Evolutionary conservation across 2,329 filamentous ascomycete genomes (phyloP).

Genomic region (Botrytis fragariae): DNA sequence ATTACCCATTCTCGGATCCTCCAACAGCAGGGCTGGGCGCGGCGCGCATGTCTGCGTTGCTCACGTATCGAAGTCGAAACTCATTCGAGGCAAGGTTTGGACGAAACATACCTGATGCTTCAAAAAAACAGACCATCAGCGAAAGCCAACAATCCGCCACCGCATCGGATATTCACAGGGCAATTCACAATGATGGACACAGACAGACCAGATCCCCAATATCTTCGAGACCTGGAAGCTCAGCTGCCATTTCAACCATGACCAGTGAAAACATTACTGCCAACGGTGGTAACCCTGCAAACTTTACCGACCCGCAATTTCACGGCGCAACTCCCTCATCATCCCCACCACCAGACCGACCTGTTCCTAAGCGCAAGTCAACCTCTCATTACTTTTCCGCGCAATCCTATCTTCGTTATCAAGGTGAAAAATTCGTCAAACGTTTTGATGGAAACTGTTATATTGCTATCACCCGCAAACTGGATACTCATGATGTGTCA

Average conservation of each 20-base stretch:
- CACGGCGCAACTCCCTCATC: constrained; percentile 57
- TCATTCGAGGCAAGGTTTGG: constrained; percentile 96
- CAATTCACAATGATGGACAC: constrained; percentile 82
- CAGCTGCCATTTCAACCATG: constrained; percentile 24
- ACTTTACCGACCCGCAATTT: constrained; percentile 66
- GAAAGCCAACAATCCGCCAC: constrained; percentile 59
- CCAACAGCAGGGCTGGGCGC: constrained; percentile 85
- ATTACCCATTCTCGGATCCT: constrained; percentile 84
- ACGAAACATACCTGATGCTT: constrained; percentile 84
- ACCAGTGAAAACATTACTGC: constrained; percentile 24
- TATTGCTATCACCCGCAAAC: constrained; percentile 95
- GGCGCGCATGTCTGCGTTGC: constrained; percentile 91
- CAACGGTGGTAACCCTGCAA: constrained; percentile 35
- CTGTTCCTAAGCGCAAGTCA: constrained; percentile 37
- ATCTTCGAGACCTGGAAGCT: constrained; percentile 45
- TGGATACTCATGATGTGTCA: constrained; percentile 95
- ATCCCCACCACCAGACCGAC: constrained; percentile 43
- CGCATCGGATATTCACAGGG: constrained; percentile 63
- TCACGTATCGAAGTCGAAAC: constrained; percentile 95
- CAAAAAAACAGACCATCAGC: constrained; percentile 79
- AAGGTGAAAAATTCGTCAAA: constrained; percentile 93
- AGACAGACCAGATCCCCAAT: constrained; percentile 54
- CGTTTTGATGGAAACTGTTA: constrained; percentile 99
- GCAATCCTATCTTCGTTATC: constrained; percentile 95
- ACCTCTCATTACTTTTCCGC: constrained; percentile 93